These are phyloP conservation scores for Dryas alaskensis DNA, from an alignment of 306 rosid species.

Conservation along the genomic window DNA sequence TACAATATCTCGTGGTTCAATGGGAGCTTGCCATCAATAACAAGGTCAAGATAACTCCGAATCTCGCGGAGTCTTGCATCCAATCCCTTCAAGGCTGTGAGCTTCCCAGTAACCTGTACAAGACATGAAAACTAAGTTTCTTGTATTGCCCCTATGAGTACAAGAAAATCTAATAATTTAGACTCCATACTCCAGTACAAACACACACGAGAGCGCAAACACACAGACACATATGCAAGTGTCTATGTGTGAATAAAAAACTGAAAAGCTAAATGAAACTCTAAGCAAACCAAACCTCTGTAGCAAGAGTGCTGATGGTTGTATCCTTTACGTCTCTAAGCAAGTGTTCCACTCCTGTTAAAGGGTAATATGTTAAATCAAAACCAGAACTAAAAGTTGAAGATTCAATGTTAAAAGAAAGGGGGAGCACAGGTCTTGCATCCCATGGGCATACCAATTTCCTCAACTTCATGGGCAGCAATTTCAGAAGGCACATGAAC, in stretches of 20 bases:
- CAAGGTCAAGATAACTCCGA: constrained; percentile 68
- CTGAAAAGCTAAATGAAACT: neutral
- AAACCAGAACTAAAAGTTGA: neutral
- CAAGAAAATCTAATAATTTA: no score
- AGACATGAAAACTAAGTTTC: neutral
- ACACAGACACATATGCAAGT: neutral
- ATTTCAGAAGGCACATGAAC: constrained; percentile 81
- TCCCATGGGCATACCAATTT: constrained; percentile 53
- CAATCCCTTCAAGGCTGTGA: constrained; percentile 78
- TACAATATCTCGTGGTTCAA: constrained; percentile 83
- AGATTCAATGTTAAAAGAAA: neutral
- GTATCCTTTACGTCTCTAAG: constrained; percentile 70
- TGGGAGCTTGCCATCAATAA: constrained; percentile 70
- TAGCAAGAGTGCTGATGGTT: constrained; percentile 80
- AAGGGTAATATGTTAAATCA: neutral
- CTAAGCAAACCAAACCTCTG: constrained; percentile 46
- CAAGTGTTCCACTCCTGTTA: constrained; percentile 53
- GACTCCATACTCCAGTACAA: neutral
- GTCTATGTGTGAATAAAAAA: neutral
- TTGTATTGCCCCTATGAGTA: no score
- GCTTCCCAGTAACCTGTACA: constrained; percentile 64
- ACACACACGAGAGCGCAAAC: neutral
- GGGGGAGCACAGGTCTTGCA: neutral
- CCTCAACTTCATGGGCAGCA: constrained; percentile 89
- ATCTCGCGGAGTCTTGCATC: constrained; percentile 70